A percentile compares a stretch with the other conserved stretches of the same genome.
These are phyloP conservation scores for Phaeosphaeriaceae sp. DNA, from an alignment of 2,329 filamentous ascomycete species.

Conservation along the genomic window DNA sequence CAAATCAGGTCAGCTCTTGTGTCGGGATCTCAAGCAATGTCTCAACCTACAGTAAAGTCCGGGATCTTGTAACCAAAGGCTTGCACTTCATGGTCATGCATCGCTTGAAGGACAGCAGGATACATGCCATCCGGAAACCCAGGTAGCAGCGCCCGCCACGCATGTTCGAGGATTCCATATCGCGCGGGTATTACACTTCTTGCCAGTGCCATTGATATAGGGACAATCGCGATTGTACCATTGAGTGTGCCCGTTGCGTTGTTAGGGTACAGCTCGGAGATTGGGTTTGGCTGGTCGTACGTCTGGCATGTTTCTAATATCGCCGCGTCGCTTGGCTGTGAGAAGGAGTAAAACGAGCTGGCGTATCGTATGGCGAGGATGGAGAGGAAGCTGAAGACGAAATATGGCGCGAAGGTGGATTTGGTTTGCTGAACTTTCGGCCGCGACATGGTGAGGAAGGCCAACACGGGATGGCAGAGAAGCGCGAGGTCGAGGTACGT, in stretches of 20 bases:
- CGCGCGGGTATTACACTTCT: conserved; percentile 57
- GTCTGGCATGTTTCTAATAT: conserved; percentile 26
- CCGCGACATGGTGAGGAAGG: conserved; percentile 36
- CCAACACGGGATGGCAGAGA: conserved; percentile 40
- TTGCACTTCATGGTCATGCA: conserved; percentile 61
- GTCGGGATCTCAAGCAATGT: conserved; percentile 9
- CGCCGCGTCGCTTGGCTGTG: conserved; percentile 5
- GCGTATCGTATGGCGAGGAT: conserved; percentile 36
- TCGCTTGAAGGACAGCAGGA: conserved; percentile 59
- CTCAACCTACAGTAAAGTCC: conserved; percentile 57
- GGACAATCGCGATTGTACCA: conserved; percentile 60
- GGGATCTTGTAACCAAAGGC: conserved; percentile 52
- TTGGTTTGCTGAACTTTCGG: conserved; percentile 10
- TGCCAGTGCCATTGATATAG: conserved; percentile 58
- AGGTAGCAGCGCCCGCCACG: conserved; percentile 57
- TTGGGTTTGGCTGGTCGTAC: conserved; percentile 55
- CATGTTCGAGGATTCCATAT: conserved; percentile 59
- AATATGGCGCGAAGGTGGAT: conserved; percentile 33
- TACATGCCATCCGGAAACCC: conserved; percentile 61
- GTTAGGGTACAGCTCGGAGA: conserved; percentile 55
- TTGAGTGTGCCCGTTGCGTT: conserved; percentile 62
- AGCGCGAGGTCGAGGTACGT: conserved; percentile 41
- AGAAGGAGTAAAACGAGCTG: conserved; percentile 19
- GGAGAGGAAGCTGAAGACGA: conserved; percentile 34
- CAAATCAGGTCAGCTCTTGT: conserved; percentile 16